Percentiles rank a stretch among this genome's conserved stretches.
phyloP scores from a whole-genome alignment of 1,284 basidiomycete genomes.

The Ganoderma multipileum region DNA sequence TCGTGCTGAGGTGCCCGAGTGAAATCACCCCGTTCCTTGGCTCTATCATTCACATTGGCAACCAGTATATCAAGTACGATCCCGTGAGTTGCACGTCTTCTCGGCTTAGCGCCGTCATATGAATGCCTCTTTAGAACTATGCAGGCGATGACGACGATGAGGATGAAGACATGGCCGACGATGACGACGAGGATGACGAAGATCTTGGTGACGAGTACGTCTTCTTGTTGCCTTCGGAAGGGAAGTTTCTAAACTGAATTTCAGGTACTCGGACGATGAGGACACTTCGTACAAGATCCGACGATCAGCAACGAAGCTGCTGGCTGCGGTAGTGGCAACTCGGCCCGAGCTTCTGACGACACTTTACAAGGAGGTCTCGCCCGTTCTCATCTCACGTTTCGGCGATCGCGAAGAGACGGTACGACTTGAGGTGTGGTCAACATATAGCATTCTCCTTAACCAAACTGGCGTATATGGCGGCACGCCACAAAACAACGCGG shows the following conservation, averaged over 20 bases:
- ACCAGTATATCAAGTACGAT: constrained; percentile 90
- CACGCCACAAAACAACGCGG: constrained; percentile 57
- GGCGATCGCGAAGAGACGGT: constrained; percentile 97
- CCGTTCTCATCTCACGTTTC: constrained; percentile 89
- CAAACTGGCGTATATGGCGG: constrained; percentile 85
- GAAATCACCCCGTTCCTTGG: constrained; percentile 81
- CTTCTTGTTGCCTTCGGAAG: neutral
- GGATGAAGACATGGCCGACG: constrained; percentile 84
- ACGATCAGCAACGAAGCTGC: constrained; percentile 89
- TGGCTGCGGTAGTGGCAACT: constrained; percentile 86
- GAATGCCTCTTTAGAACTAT: constrained; percentile 71
- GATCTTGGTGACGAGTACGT: constrained; percentile 80
- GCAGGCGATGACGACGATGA: constrained; percentile 81
- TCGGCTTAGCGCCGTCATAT: neutral
- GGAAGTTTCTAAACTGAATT: neutral
- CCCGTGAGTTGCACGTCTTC: constrained; percentile 65
- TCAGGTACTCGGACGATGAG: constrained; percentile 95
- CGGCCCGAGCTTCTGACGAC: constrained; percentile 85
- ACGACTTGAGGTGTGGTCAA: constrained; percentile 90
- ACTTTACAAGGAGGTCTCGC: constrained; percentile 86
- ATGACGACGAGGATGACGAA: constrained; percentile 81
- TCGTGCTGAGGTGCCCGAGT: constrained; percentile 83
- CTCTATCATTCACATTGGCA: constrained; percentile 73
- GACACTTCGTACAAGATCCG: constrained; percentile 99
- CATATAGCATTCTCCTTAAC: constrained; percentile 82